Evolutionary conservation across 306 rosid genomes (phyloP).

Genomic region (Prunus fruticosa): DNA sequence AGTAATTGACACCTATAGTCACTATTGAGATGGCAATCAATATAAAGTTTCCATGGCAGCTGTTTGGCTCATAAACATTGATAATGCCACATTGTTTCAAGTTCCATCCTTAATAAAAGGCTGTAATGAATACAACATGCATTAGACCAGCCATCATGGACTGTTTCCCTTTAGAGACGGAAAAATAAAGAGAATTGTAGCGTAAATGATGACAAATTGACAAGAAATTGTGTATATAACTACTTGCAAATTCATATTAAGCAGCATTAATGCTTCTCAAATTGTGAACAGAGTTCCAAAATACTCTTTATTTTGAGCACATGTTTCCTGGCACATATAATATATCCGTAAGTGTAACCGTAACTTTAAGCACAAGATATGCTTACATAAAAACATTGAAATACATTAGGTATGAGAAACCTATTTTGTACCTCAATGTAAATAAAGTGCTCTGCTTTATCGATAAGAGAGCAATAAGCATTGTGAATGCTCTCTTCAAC

Average conservation of each 20-base stretch:
- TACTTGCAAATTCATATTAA: constrained; percentile 3
- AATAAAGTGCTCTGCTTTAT: constrained; percentile 88
- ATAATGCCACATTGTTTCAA: background rate
- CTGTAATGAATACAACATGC: background rate
- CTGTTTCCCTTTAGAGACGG: background rate
- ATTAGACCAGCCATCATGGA: background rate
- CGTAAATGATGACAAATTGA: background rate
- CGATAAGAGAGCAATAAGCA: constrained; percentile 93
- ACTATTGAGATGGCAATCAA: background rate
- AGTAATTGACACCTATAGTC: background rate
- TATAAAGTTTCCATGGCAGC: background rate
- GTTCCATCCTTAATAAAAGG: background rate
- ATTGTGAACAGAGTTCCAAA: background rate
- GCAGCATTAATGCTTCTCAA: background rate
- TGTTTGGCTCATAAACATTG: background rate
- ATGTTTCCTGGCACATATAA: background rate
- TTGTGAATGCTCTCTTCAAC: constrained; percentile 87
- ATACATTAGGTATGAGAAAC: constrained; percentile 6
- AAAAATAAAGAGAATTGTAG: background rate
- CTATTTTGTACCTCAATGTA: constrained; percentile 76
- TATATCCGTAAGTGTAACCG: background rate
- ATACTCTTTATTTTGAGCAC: constrained; percentile 2
- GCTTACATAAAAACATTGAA: background rate
- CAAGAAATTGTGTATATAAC: background rate
- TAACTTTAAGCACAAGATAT: background rate